Conservation (phyloP, 345 rosid genomes). For the Moringa oleifera region DNA sequence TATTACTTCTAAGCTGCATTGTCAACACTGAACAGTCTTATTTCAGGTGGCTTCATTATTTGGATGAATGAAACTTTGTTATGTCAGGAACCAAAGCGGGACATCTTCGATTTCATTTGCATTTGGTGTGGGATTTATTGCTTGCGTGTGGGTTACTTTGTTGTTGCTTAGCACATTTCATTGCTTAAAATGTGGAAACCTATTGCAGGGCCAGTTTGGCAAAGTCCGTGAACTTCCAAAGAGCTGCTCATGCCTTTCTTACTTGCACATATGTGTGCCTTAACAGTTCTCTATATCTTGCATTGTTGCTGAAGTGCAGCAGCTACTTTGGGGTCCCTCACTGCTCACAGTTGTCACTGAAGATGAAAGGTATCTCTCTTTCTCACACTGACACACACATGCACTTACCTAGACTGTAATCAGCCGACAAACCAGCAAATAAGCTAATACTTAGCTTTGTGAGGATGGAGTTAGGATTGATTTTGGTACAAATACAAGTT, state of each 20-base stretch:
- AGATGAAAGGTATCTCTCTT: slow-evolving; percentile 16
- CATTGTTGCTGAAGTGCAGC: neutral
- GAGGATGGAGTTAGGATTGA: no score
- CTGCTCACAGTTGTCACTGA: neutral
- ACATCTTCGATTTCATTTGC: neutral
- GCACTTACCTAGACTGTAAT: no score
- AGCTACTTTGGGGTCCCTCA: neutral
- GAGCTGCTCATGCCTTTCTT: neutral
- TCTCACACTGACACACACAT: neutral
- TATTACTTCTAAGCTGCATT: no score
- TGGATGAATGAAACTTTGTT: no score
- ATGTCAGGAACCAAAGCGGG: neutral
- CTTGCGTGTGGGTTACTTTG: neutral
- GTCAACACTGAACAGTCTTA: no score
- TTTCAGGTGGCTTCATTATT: no score
- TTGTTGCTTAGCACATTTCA: slow-evolving; percentile 8
- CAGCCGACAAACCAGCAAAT: no score
- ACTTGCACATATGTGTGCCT: neutral
- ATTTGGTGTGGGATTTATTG: neutral
- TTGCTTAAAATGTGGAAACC: slow-evolving; percentile 11
- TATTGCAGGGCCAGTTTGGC: neutral
- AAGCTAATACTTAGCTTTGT: no score
- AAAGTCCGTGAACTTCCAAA: neutral
- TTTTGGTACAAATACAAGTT: no score
- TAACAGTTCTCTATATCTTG: neutral